phyloP scores from a whole-genome alignment of 805 yeast genomes.

The Zygoascus bituminiphila region DNA sequence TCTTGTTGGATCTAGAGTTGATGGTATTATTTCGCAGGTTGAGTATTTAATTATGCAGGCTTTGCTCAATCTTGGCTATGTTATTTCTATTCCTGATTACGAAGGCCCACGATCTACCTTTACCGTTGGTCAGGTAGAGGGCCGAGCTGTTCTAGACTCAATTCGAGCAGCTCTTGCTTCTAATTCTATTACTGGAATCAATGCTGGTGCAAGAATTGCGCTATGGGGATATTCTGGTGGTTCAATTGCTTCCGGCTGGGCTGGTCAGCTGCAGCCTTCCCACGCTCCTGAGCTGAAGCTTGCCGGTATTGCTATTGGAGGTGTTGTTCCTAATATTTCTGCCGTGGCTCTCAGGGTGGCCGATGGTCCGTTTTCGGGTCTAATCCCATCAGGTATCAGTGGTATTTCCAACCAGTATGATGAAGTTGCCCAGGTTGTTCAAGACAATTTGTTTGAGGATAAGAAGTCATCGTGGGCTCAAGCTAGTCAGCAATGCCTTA shows the following conservation, averaged over 20 bases:
- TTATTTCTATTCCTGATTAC: constrained; percentile 16
- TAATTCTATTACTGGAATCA: constrained; percentile 9
- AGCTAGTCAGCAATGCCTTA: neutral
- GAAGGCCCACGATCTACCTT: constrained; percentile 17
- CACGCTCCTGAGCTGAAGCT: constrained; percentile 25
- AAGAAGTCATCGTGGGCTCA: neutral
- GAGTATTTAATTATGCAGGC: constrained; percentile 7
- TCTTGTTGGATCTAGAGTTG: constrained; percentile 8
- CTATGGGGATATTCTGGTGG: constrained; percentile 26
- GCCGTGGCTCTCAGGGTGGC: constrained; percentile 14
- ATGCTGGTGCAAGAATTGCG: constrained; percentile 14
- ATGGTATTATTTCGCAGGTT: constrained; percentile 4
- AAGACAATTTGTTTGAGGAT: neutral
- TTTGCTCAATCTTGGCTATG: constrained; percentile 12
- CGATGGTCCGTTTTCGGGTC: constrained; percentile 20
- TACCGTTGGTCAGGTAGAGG: constrained; percentile 19
- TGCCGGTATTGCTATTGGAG: constrained; percentile 22
- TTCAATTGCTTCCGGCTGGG: constrained; percentile 25
- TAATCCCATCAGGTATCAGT: constrained; percentile 20
- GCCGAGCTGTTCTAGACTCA: constrained; percentile 24
- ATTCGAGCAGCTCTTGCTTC: constrained; percentile 21
- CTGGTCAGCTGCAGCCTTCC: constrained; percentile 19
- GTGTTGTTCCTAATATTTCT: constrained; percentile 17
- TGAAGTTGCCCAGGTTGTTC: constrained; percentile 4
- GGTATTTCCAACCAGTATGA: constrained; percentile 25